phyloP scores from a whole-genome alignment of 2,329 filamentous ascomycete genomes.

The Cercospora zeae-maydis region DNA sequence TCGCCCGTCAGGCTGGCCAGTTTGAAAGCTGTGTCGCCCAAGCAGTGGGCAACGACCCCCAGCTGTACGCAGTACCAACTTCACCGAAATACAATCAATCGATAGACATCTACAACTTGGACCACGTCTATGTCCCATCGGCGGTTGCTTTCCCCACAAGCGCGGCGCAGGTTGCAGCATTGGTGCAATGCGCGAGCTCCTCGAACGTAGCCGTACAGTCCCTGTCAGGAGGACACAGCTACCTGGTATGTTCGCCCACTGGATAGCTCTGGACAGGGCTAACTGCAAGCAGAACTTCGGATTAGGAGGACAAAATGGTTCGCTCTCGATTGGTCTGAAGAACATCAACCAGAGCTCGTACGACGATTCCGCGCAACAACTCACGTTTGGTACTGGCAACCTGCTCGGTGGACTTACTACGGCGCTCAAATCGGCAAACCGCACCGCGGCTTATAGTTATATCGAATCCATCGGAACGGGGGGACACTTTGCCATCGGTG shows the following conservation, averaged over 20 bases:
- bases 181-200: conserved; percentile 11
- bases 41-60: conserved; percentile 8
- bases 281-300: conserved; percentile 4
- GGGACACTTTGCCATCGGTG: conserved; percentile 20
- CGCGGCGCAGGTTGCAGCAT: conserved; percentile 6
- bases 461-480: conserved; percentile 16
- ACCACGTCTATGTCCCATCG: conserved; percentile 15
- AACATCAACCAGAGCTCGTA: conserved; percentile 8
- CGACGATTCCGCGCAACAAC: not conserved
- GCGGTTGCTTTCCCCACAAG: conserved; percentile 14
- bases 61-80: conserved; percentile 12
- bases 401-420: conserved; percentile 7
- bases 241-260: conserved; percentile 1
- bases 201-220: conserved; percentile 13
- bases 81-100: conserved; percentile 7
- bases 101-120: conserved; percentile 15
- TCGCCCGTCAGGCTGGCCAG: not conserved
- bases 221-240: conserved; percentile 18
- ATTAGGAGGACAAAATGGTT: conserved; percentile 15
- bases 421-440: not conserved
- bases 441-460: conserved; percentile 2
- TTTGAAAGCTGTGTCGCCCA: conserved; percentile 12
- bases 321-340: conserved; percentile 10
- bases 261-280: not conserved
- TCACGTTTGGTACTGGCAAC: conserved; percentile 12